Percentiles rank a stretch among this genome's conserved stretches.
phyloP scores from a whole-genome alignment of 352 stramenopile species.

The Phytopythium boreale region DNA sequence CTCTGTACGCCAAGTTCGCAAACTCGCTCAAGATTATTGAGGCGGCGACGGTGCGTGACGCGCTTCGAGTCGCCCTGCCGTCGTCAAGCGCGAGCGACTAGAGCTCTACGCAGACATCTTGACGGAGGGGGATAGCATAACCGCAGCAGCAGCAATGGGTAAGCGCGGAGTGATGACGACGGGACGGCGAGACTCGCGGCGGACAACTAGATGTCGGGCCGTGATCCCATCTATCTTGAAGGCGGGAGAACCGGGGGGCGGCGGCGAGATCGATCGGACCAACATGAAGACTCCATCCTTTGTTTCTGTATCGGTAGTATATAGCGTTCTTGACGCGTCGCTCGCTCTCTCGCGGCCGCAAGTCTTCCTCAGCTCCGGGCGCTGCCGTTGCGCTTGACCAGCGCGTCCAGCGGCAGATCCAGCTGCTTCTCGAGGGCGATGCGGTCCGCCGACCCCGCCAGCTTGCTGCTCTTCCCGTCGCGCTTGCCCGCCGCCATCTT shows the following conservation, averaged over 20 bases:
- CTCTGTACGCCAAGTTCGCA: constrained; percentile 50
- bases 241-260: not conserved
- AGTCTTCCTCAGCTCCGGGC: not conserved
- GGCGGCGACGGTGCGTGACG: constrained; percentile 59
- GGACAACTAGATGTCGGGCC: no score
- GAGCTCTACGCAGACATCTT: not conserved
- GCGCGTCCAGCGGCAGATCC: constrained; percentile 57
- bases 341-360: not conserved
- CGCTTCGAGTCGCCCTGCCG: constrained; percentile 57
- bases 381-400: constrained; percentile 39
- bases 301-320: constrained; percentile 1
- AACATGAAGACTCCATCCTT: constrained; percentile 1
- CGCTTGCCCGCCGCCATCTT: constrained; percentile 18
- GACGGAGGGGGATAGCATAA: no score
- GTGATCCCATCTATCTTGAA: not conserved
- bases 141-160: no score
- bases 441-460: constrained; percentile 1
- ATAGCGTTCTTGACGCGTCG: not conserved
- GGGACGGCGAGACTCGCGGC: no score
- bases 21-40: constrained; percentile 57
- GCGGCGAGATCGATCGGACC: not conserved
- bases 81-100: not conserved
- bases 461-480: constrained; percentile 15
- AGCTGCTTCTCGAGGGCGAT: constrained; percentile 68
- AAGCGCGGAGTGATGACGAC: no score